phyloP scores from a whole-genome alignment of 371 early-diverging fungal species.

The Lichtheimia ramosa region DNA sequence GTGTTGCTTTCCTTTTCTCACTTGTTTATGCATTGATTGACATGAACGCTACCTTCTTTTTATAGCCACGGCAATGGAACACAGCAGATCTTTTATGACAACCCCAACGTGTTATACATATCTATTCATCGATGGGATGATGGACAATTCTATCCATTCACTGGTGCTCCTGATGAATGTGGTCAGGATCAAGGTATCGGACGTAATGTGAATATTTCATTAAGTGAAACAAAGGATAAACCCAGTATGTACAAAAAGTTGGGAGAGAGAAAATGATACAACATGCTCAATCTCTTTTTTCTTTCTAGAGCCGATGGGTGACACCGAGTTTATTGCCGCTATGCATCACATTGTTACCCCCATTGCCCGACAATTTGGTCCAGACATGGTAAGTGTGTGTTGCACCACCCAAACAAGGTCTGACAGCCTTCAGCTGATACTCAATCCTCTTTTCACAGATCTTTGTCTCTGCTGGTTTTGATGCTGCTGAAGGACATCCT shows the following conservation, averaged over 20 bases:
- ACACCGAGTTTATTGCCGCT: conserved; percentile 63
- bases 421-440: not conserved
- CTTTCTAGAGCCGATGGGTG: conserved; percentile 55
- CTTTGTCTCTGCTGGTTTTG: conserved; percentile 70
- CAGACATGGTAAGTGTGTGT: conserved; percentile 50
- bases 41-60: not conserved
- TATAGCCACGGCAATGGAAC: conserved; percentile 64
- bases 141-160: conserved; percentile 61
- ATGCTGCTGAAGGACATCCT: conserved; percentile 65
- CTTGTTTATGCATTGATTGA: not conserved
- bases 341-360: conserved; percentile 61
- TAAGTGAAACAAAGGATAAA: conserved; percentile 42
- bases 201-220: conserved; percentile 61
- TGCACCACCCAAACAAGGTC: not conserved
- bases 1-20: conserved; percentile 7
- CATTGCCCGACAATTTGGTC: conserved; percentile 56
- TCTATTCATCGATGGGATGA: conserved; percentile 68
- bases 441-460: conserved; percentile 16
- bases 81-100: conserved; percentile 62
- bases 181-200: conserved; percentile 53
- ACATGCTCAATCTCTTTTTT: not conserved
- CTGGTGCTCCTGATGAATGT: conserved; percentile 55
- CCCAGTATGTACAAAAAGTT: conserved; percentile 32
- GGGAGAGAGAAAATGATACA: not conserved
- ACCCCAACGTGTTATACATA: conserved; percentile 67